Base-by-base conservation (phyloP, 768 basidiomycete species). In the Tylopilus sp. region DNA sequence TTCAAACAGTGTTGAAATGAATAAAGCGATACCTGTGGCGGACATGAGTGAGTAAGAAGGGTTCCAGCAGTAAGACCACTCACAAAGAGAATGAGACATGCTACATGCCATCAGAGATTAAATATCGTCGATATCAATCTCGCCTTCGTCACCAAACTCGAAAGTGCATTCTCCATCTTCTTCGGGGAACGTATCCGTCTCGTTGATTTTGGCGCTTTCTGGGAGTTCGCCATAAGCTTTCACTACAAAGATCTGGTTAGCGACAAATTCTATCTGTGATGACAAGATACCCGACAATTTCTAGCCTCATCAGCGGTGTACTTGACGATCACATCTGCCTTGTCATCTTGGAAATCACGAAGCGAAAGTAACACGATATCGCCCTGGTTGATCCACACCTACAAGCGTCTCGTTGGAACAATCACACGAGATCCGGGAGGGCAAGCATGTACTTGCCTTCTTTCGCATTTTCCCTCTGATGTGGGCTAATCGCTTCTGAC, bases 331-430 rank as follows among this genome's bases (percentile, higher is more conserved):
- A 99, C 95, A 75, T 99, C 97, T 18, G 95, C 97, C 72, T 98
- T 98, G 74, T 91, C 93, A 62, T 99, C 97, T 72, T 98, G 95
- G 83, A 98, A 99, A 45, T 98, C 97, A 57, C 97, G 91, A 44
- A 99, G 79, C 25, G 94, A 98, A 18, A 98, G 76, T 40, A 98
- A 76, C 46, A 98, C 84, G 65, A 98, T 98, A 66, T 98, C 95
- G 64, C 95, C 95, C 63, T 97, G 92, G 69, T 95, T 97, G 68
- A 98, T 98, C 95, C 95, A 98, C 65, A 98, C 94, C 95, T 98
- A 50, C 30, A 52, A 20, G 42, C 15, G 15, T 23, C 26, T 23
- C 46, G 53, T 54, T 57, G 31, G 50, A 23, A 33, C 20, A 18
- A 59, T 20, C 39, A 18, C 28, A 11, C 31, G 13, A 47, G 9